Base-by-base conservation (phyloP, 2,329 filamentous ascomycete species). In the Trichoderma gracile region DNA sequence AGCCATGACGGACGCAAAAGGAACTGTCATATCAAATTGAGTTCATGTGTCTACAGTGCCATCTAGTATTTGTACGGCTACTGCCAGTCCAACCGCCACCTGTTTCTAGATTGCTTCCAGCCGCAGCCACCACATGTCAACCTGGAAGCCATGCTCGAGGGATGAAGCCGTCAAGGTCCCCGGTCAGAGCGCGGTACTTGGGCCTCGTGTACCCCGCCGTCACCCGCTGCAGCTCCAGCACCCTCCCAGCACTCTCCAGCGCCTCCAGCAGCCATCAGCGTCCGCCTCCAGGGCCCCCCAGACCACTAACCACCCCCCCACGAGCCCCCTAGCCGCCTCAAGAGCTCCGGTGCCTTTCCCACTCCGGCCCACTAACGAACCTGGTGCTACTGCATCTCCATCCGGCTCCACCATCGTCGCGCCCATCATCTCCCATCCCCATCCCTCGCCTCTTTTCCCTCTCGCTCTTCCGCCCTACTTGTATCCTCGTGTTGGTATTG, bases 341-440 rank as follows among this genome's bases (percentile, higher is more conserved):
- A 23, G 15, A 27, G 23, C 10, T 21, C 17, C 19, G 15, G 33
- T 17, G 15, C 53, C 23, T 55, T 57, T 50, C 45, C 56, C 38
- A 49, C 45, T 49, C 55, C 43, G 43, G 25, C 43, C 56, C 40
- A 47, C 56, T 53, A 45, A 50, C 58, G 30, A 50, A 53, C 50
- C 52, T 56, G 53, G 50, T 27, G 27, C 52, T 38, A 21, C 50
- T 43, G 43, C 50, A 49, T 62, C 42, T 58, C 27, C 30, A 42
- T 55, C 54, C 56, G 61, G 57, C 57, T 65, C 62, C 40, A 55
- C 46, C 45, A 57, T 27, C 53, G 38, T 53, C 63, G 40, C 30
- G 59, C 33, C 30, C 61, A 53, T 55, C 59, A 65, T 63, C 60
- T 63, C 60, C 60, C 50, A 55, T 56, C 52, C 47, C 49, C 52